Base-by-base conservation (phyloP, 768 basidiomycete genomes). In the Termitomyces heimii region DNA sequence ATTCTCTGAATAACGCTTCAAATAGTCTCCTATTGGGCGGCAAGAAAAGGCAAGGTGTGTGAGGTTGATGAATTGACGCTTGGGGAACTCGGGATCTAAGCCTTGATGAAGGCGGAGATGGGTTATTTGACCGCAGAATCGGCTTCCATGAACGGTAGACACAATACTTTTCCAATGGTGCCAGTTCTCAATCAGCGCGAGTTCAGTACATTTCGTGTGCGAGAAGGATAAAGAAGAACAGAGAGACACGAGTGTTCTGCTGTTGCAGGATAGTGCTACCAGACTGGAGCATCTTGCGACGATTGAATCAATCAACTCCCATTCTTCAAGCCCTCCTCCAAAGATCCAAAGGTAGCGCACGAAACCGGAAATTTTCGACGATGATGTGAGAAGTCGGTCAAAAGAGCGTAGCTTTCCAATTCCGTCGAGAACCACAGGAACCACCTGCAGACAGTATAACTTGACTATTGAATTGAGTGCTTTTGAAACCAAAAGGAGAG, bases 401-500 rank as follows among this genome's bases (percentile, higher is more conserved):
- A 63, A 63, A 0, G 63, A 59, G n/a, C 37, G 39, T 12, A 63
- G 58, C 22, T 59, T 53, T 34, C 40, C 37, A 13, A 49, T 37
- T 3, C 34, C 55, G 8, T 55, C 34, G 5, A 63, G 58, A 24
- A 57, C 58, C 31, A 63, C 47, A 3, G 63, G 63, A 35, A 63
- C 63, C 1, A 55, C 55, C 28, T 42, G 53, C 31, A 63, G 28
- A 50, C 63, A 63, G 26, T 42, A 18, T 12, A 55, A n/a, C 50
- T 59, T 55, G 22, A 45, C 58, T 4, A 57, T 26, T 5, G 40
- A 20, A 39, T 62, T 31, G 13, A 63, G 49, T 7, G 51, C 24
- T 28, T 59, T 60, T n/a, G 60, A 63, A 8, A 63, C 58, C 42
- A 63, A 49, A 9, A 63, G 58, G 34, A 63, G 60, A 55, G 60